Evolutionary conservation across 768 basidiomycete species (phyloP), one percentile per base, ranked within the genome.

Genomic region (Lenzites betulinus): DNA sequence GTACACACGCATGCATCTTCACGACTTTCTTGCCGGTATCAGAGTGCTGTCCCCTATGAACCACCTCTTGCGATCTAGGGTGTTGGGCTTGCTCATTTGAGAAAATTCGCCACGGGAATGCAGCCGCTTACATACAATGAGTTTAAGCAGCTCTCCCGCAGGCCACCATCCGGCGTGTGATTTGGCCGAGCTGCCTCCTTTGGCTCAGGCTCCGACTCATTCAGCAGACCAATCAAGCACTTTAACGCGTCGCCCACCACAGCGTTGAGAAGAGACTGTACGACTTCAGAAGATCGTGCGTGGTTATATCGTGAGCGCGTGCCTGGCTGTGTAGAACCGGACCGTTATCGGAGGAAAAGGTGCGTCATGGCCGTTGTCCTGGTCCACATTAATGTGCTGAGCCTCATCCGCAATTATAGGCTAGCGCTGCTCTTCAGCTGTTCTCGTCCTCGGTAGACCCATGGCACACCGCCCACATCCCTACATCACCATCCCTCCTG

Each of bases 401-500:
- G 28, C 39, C 56, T 50, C 56, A 42, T 16, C 54, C 16, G 46
- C 36, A 33, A 16, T 33, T 12, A 28, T 33, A 42, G 48, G 20
- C 56, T 9, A 51, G 51, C 36, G 36, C 53, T 50, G 28, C 47
- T 61, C 53, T 35, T 38, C 36, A 48, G 33, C 49, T 39, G 44
- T 59, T 64, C 63, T 41, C 48, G 62, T 63, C 56, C 52, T 43
- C 35, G 44, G 62, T 57, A 36, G 53, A 64, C 54, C 59, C 59
- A 67, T 67, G 66, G 59, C 64, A 30, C 54, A 50, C 51, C 64
- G 64, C 49, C 48, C 58, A 41, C 63, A 57, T 59, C 73, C 73
- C 22, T 67, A 75, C 51, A 43, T 80, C 50, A 56, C 67, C 36
- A 79, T 82, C 35, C 79, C 80, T 13, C 60, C 70, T 7, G 75